Evolutionary conservation across 306 rosid species (phyloP).

Genomic region (Rubus idaeus): DNA sequence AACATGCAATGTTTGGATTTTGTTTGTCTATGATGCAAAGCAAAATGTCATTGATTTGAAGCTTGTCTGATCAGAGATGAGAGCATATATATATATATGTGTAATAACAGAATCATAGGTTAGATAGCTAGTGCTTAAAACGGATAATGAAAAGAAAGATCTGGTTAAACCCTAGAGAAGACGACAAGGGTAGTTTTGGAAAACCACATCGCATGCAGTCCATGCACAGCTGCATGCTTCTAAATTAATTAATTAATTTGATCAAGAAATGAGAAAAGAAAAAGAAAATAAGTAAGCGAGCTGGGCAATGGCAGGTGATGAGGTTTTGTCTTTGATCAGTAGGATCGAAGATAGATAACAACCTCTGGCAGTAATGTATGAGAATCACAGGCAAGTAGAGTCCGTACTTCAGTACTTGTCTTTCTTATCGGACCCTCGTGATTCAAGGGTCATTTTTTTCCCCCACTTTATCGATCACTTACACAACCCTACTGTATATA

Average conservation of each 20-base stretch:
- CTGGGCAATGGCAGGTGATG: constrained; percentile 25
- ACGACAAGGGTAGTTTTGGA: constrained; percentile 30
- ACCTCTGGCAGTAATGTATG: constrained; percentile 60
- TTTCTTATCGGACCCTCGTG: constrained; percentile 48
- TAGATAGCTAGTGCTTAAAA: constrained; percentile 7
- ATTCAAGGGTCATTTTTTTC: constrained; percentile 58
- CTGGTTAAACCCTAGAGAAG: constrained; percentile 17
- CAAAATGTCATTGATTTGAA: neutral
- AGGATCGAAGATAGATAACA: constrained; percentile 55
- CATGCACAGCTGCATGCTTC: too few relatives aligned
- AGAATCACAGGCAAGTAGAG: constrained; percentile 46
- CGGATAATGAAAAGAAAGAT: neutral
- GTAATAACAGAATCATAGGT: neutral
- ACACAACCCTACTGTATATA: neutral
- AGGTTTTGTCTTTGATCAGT: constrained; percentile 51
- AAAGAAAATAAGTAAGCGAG: neutral
- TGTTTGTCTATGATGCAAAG: neutral
- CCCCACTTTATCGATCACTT: constrained; percentile 41
- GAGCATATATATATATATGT: too few relatives aligned
- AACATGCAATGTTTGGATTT: neutral
- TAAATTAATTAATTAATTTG: too few relatives aligned
- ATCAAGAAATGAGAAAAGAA: too few relatives aligned
- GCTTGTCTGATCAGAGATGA: neutral
- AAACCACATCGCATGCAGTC: neutral
- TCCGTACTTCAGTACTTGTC: constrained; percentile 56